A percentile compares a stretch with the other conserved stretches of the same genome.
Conservation (phyloP, 371 early-diverging fungal genomes). For the Blakeslea trispora region DNA sequence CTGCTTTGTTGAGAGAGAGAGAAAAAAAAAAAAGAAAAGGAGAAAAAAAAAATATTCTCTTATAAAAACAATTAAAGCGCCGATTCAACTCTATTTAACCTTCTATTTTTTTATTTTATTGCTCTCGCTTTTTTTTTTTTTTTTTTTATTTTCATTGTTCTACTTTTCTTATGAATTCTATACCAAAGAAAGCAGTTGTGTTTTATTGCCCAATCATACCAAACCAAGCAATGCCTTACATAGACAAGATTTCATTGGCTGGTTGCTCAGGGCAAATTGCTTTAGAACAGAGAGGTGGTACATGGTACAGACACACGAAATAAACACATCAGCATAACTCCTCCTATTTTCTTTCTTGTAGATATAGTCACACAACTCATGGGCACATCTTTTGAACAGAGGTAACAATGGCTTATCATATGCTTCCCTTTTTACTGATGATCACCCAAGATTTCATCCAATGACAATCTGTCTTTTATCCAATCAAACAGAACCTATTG, state of each 20-base stretch:
- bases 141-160: constrained; percentile 18
- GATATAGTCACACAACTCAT: too few relatives aligned
- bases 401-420: background rate
- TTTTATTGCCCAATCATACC: constrained; percentile 16
- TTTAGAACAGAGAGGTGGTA: constrained; percentile 9
- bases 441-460: constrained; percentile 27
- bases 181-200: constrained; percentile 19
- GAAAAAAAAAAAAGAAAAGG: background rate
- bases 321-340: too few relatives aligned
- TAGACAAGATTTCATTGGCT: background rate
- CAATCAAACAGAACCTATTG: too few relatives aligned
- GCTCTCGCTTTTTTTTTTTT: constrained; percentile 40
- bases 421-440: too few relatives aligned
- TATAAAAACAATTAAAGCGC: too few relatives aligned
- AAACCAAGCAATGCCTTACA: constrained; percentile 6
- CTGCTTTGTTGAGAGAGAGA: constrained; percentile 14
- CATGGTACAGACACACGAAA: too few relatives aligned
- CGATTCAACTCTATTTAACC: too few relatives aligned
- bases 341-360: too few relatives aligned
- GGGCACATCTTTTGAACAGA: constrained; percentile 4
- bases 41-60: constrained; percentile 3
- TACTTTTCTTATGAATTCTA: constrained; percentile 26
- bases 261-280: constrained; percentile 31
- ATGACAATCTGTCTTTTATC: too few relatives aligned
- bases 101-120: background rate